Base-by-base conservation (phyloP, 495 filamentous ascomycete species). In the Barbatosphaeria neglecta region DNA sequence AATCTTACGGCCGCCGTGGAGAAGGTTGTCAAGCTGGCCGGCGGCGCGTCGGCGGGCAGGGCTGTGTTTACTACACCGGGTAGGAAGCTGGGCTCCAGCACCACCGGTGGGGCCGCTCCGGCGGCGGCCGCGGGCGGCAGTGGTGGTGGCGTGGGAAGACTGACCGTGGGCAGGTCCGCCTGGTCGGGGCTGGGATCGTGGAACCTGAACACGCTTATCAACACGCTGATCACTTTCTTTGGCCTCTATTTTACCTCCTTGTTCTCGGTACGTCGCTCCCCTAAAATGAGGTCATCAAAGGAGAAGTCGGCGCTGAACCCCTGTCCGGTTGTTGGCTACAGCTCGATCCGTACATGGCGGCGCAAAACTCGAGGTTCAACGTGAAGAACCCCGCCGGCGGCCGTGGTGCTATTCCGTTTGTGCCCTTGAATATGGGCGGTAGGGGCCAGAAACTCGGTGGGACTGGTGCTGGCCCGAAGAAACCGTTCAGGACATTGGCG, bases 1-100 rank as follows among this genome's bases (percentile, higher is more conserved):
- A 55, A 78, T 95, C 20, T 97, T 47, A 78, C 75, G 24, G 65
- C 68, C 16, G 84, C 90, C 58, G 83, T 81, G 20, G 76, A 80
- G 49, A 78, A 59, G 18, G 45, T 20, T 13, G 35, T 38, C 33
- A 37, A 22, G 45, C 33, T 40, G 16, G 45, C 33, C 16, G 25
- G 37, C 37, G 41, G 13, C 17, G 20, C 35, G 20, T 67, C 56
- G 24, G 16, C 45, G 5, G 3, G n/a, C 1, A 35, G 33, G 16
- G 53, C 65, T 48, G 62, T 68, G 41, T 68, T 77, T 45, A 48
- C 60, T 19, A 59, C 62, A 24, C 53, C 64, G 16, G 67, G 63
- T 33, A 52, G 66, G 40, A 59, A 64, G 22, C 50, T 69, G 9
- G 65, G 65, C 15, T 57, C 56, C 37, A 37, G 44, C 22, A 40